Evolutionary conservation across 768 basidiomycete genomes (phyloP), one percentile per base, ranked within the genome.

Genomic region (Rhodotorula babjevae): DNA sequence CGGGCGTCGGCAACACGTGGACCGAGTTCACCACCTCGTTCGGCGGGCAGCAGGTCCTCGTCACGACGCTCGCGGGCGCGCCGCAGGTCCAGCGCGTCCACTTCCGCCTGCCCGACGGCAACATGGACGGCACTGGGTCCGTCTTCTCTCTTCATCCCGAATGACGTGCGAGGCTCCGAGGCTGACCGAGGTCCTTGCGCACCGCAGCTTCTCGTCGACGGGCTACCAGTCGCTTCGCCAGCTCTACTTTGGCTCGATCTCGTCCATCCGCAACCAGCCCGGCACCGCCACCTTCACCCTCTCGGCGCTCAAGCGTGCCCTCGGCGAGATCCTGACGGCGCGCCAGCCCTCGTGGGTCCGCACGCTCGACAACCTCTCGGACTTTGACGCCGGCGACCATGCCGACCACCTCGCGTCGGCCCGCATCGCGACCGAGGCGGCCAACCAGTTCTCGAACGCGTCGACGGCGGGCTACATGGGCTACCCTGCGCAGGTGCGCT

Each of bases 41-140:
- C 3, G 76, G 63, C 3, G 72, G 72, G 3, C 76, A 76, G 62
- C 69, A 67, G 2, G 55, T 72, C 3, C 50, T 65, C 14, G 67
- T 76, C 19, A 72, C 70, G 14, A 76, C 76, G 19, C 69, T 76
- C n/a, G 40, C 36, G 23, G 65, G 52, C 9, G 64, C 63, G 23
- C 69, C 76, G 0, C 49, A 65, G 18, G 53, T 73, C 12, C 76
- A 76, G 52, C 64, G 67, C 46, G 67, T 76, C 27, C 65, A 57
- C 63, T 71, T 76, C 58, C 76, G 76, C 6, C 50, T 74, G 0
- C 76, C 76, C 6, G 76, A 76, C 62, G 76, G 76, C 21, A 67
- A 62, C 57, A 69, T 76, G 60, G 66, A 65, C 19, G 66, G 75
- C 16, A 62, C 23, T 25, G 68, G 62, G 4, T 64, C 33, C 49